phyloP scores from a whole-genome alignment of 2,329 filamentous ascomycete species.

The Paraphoma chrysanthemicola region DNA sequence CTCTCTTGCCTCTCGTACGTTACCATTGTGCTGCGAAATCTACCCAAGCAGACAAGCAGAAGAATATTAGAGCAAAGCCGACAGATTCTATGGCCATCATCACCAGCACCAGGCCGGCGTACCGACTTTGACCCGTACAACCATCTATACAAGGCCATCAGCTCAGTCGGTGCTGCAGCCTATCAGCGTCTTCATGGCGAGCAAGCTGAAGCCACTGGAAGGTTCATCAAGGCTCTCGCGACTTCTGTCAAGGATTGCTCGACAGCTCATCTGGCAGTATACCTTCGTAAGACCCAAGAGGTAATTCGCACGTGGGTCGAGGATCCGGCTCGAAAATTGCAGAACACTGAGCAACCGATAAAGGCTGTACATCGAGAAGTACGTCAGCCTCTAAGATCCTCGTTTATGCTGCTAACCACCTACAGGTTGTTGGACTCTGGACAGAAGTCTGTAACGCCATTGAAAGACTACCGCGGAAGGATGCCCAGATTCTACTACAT shows the following conservation, averaged over 20 bases:
- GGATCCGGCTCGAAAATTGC: slow-evolving; percentile 55
- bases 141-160: slow-evolving; percentile 68
- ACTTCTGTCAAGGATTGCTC: slow-evolving; percentile 49
- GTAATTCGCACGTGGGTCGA: slow-evolving; percentile 70
- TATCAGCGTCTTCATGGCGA: slow-evolving; percentile 58
- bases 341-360: slow-evolving; percentile 24
- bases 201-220: slow-evolving; percentile 48
- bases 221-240: slow-evolving; percentile 62
- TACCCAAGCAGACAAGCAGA: slow-evolving; percentile 53
- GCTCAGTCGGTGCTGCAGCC: slow-evolving; percentile 58
- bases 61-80: slow-evolving; percentile 66
- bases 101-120: slow-evolving; percentile 41
- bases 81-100: slow-evolving; percentile 70
- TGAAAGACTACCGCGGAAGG: slow-evolving; percentile 64
- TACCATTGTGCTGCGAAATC: slow-evolving; percentile 44
- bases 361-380: slow-evolving; percentile 36
- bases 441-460: slow-evolving; percentile 59
- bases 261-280: slow-evolving; percentile 59
- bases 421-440: slow-evolving; percentile 49
- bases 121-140: slow-evolving; percentile 66
- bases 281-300: slow-evolving; percentile 67
- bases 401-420: slow-evolving; percentile 13
- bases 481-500: slow-evolving; percentile 62
- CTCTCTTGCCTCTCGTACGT: slow-evolving; percentile 32
- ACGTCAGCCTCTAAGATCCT: slow-evolving; percentile 12